Evolutionary conservation across 2,329 filamentous ascomycete genomes (phyloP).

Genomic region (Penicillium sp.): DNA sequence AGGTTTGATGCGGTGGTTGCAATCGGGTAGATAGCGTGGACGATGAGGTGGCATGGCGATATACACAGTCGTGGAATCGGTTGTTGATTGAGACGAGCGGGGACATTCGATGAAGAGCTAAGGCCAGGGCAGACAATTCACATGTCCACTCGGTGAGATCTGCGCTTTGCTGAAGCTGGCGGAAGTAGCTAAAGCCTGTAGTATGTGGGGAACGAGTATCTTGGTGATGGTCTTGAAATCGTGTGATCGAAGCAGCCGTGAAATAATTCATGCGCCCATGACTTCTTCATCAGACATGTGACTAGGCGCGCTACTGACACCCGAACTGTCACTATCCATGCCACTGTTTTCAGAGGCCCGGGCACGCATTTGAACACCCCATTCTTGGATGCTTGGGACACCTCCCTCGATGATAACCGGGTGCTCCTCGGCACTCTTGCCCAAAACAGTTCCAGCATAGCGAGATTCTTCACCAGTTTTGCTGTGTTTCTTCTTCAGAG

Average conservation of each 20-base stretch:
- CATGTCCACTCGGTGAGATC: no score
- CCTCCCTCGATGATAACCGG: constrained; percentile 79
- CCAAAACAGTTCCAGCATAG: constrained; percentile 81
- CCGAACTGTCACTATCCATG: constrained; percentile 37
- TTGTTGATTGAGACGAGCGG: no score
- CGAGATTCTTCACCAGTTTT: constrained; percentile 85
- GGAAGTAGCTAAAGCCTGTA: no score
- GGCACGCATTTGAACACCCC: constrained; percentile 50
- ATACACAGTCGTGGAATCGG: no score
- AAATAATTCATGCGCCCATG: constrained; percentile 36
- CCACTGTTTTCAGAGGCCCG: constrained; percentile 25
- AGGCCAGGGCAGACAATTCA: no score
- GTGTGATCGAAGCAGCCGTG: neutral
- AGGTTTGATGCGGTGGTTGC: no score
- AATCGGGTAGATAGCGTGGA: no score
- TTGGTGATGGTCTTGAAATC: neutral
- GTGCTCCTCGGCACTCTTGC: constrained; percentile 69
- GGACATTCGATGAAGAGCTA: no score
- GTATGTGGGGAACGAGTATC: no score
- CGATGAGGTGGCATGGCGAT: no score
- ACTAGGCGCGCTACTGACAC: constrained; percentile 43
- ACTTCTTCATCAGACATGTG: constrained; percentile 41
- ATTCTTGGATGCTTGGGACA: constrained; percentile 67
- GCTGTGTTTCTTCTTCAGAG: constrained; percentile 88
- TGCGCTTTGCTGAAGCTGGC: no score